Conservation (phyloP, 2,329 filamentous ascomycete species). For the Coniella lustricola region DNA sequence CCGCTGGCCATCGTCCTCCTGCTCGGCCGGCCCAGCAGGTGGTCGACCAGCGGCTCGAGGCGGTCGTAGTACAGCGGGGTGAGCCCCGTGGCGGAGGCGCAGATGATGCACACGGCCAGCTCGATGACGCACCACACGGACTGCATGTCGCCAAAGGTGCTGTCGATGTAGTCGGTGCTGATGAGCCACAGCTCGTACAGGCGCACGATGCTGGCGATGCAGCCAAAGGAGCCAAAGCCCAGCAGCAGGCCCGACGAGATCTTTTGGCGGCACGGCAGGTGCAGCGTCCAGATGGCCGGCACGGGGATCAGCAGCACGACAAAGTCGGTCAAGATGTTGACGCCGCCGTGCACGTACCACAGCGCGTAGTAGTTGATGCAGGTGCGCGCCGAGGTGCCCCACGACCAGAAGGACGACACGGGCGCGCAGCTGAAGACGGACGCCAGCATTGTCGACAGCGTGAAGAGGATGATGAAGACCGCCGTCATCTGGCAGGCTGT, state of each 20-base stretch:
- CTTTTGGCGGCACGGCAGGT: not conserved
- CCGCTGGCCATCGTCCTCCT: too few relatives aligned
- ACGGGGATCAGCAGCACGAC: not conserved
- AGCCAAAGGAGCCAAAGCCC: not conserved
- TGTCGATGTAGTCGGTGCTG: not conserved
- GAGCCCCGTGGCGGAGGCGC: not conserved
- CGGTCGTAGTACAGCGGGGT: too few relatives aligned
- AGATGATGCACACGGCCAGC: not conserved
- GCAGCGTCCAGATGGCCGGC: not conserved
- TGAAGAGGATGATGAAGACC: conserved; percentile 1
- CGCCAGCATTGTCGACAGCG: not conserved
- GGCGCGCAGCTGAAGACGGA: not conserved
- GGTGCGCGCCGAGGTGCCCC: not conserved
- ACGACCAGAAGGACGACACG: not conserved
- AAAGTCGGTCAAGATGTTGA: not conserved
- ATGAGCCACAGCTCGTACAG: not conserved
- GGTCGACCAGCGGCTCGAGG: not conserved
- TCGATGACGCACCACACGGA: not conserved
- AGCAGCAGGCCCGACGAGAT: not conserved
- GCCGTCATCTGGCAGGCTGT: not conserved
- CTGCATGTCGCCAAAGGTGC: not conserved
- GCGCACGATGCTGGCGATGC: not conserved
- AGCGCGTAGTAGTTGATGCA: not conserved
- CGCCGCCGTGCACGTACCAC: not conserved
- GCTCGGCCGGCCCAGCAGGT: not conserved